Evolutionary conservation across 768 basidiomycete genomes (phyloP).

Genomic region (Kwoniella dejecticola): DNA sequence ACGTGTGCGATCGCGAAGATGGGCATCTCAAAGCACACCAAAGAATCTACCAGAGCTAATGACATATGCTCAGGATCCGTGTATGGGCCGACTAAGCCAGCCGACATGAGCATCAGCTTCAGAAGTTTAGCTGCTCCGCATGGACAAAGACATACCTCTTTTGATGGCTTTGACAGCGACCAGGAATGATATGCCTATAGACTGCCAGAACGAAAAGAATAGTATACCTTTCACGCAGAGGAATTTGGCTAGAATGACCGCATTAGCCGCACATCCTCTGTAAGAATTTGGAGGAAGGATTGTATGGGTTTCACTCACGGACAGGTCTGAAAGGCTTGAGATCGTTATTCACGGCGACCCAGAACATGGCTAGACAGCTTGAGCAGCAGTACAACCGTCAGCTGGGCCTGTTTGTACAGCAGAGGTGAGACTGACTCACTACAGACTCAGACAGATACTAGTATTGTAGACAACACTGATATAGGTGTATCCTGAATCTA

Average conservation of each 20-base stretch:
- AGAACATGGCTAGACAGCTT: conserved; percentile 89
- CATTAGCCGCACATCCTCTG: no score
- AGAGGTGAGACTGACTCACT: no score
- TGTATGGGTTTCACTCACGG: conserved; percentile 48
- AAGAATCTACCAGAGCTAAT: conserved; percentile 80
- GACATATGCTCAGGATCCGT: conserved; percentile 86
- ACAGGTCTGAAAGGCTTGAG: conserved; percentile 71
- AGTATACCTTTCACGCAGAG: conserved; percentile 97
- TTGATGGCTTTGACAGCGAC: conserved; percentile 77
- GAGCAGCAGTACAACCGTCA: neutral
- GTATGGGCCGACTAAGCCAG: conserved; percentile 74
- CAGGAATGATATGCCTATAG: conserved; percentile 79
- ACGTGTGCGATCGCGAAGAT: conserved; percentile 92
- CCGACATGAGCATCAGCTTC: conserved; percentile 9
- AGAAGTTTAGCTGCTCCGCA: neutral
- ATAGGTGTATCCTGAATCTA: conserved; percentile 87
- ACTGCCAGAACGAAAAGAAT: conserved; percentile 99
- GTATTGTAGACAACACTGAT: conserved; percentile 69
- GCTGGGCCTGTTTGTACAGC: no score
- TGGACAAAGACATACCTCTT: conserved; percentile 56
- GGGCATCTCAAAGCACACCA: conserved; percentile 97
- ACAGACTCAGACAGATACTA: conserved; percentile 56
- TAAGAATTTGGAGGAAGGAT: no score
- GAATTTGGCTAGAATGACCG: conserved; percentile 78
- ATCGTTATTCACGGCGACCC: conserved; percentile 88